Evolutionary conservation across 306 rosid species (phyloP), one percentile per base, ranked within the genome.

Genomic region (Erythrophleum fordii): DNA sequence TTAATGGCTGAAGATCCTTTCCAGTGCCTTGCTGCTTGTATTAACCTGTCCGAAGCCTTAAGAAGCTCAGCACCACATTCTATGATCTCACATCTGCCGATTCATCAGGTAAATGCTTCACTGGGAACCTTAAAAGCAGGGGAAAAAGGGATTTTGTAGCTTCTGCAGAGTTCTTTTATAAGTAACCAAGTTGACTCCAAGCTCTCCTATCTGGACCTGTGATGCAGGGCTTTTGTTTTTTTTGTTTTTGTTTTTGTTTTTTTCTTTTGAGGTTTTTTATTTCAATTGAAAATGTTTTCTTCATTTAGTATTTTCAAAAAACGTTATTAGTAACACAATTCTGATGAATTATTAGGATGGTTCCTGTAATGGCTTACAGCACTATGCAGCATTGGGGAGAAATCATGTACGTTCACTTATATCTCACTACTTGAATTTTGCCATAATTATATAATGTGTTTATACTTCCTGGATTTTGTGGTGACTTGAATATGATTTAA

Each of bases 311-410:
- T 34, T 11, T 26, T 58, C 17, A 10, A 58, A 34, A 37, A 72
- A 55, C 61, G 37, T 67, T 77, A 68, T 66, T 75, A 78, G 22
- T 80, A 70, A 83, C 34, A 37, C 53, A 26, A 16, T 70, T 76
- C 69, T 83, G 12, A 22, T 77, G 51, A 44, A 68, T 72, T 84
- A 90, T 51, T 81, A 93, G 97, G 98, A 93, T 85, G 98, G 98
- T 45, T 93, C 98, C 52, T 93, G 98, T 81, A 93, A 93, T 83
- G 98, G 98, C 87, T 82, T 91, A 86, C 98, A 93, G 80, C 98
- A 93, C 88, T 91, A 91, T 34, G 97, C 98, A 80, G 97, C 97
- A 35, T 77, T 93, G 90, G 98, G 97, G 78, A 88, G 97, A 90
- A 87, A 93, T 65, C 72, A 82, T 20, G 97, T 93, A 88, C 11